Base-by-base conservation (phyloP, 192 early-diverging fungal genomes). In the Dispira simplex region DNA sequence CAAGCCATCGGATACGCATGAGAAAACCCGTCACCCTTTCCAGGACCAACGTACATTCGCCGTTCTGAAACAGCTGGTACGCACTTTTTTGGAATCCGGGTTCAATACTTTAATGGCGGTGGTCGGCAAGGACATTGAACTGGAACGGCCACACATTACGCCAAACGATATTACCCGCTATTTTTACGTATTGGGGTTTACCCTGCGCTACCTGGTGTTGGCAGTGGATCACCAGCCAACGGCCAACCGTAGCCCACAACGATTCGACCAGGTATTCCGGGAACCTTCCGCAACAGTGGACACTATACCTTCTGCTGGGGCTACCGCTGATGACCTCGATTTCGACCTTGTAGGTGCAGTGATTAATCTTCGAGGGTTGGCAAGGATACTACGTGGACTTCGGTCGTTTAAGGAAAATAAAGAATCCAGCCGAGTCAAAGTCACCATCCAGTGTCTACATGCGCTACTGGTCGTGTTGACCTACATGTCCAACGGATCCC, bases 101-200 rank as follows among this genome's bases (percentile, higher is more conserved):
- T 75, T 73, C 59, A 75, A 75, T 56, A 68, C 76, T 11, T 68
- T 78, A 44, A 13, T 73, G 12, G 32, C 53, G 26, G 69, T 65
- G 12, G 62, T 75, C 66, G 71, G 74, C 66, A 71, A 74, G 9
- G 73, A 75, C 26, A 51, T 63, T 14, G 66, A 65, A 28, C 44
- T 49, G 26, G 32, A 56, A 20, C 64, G 63, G 62, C 16, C 66
- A 65, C 8, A 51, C 60, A n/a, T 67, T 70, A 44, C 67, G 67
- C 28, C 70, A 63, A 8, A 46, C 18, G 20, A 69, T 53, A 0
- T 20, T 8, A 65, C 71, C 26, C 70, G 68, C 11, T 64, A 72
- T 20, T 65, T 78, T 21, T 73, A 78, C 46, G 45, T 73, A 3
- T 45, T 70, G 1, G 76, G 64, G 16, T 78, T 75, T 60, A 73